Evolutionary conservation across 306 rosid genomes (phyloP).

Genomic region (Cucurbita pepo): DNA sequence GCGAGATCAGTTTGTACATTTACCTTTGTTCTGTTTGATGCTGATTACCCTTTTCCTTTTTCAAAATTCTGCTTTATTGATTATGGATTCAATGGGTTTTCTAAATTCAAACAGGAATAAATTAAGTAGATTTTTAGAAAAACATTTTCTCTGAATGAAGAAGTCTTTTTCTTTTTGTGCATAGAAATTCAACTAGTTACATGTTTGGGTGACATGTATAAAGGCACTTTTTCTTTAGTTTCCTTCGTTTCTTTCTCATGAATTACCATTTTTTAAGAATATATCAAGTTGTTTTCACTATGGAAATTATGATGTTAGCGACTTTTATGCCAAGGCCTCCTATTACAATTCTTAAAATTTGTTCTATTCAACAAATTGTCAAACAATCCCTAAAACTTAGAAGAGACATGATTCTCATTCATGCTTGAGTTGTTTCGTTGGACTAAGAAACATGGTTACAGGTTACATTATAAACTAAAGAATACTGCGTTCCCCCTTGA

Average conservation of each 20-base stretch:
- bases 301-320: not conserved
- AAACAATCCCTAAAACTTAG: not conserved
- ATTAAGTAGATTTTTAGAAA: not conserved
- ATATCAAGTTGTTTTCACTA: too few relatives aligned
- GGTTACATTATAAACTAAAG: not conserved
- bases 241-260: not conserved
- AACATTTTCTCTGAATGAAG: not conserved
- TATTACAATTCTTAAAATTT: not conserved
- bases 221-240: not conserved
- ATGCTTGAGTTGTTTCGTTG: not conserved
- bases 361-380: too few relatives aligned
- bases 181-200: not conserved
- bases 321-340: not conserved
- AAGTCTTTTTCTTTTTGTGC: not conserved
- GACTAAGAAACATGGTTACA: not conserved
- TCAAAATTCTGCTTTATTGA: not conserved
- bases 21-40: not conserved
- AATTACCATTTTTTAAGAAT: not conserved
- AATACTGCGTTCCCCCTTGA: not conserved
- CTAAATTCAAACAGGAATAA: not conserved
- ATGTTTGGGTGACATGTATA: not conserved
- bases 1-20: conserved; percentile 64
- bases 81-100: not conserved
- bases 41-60: not conserved
- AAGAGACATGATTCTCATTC: not conserved